Evolutionary conservation across 345 rosid species (phyloP), one percentile per base, ranked within the genome.

Genomic region (Corchorus capsularis): DNA sequence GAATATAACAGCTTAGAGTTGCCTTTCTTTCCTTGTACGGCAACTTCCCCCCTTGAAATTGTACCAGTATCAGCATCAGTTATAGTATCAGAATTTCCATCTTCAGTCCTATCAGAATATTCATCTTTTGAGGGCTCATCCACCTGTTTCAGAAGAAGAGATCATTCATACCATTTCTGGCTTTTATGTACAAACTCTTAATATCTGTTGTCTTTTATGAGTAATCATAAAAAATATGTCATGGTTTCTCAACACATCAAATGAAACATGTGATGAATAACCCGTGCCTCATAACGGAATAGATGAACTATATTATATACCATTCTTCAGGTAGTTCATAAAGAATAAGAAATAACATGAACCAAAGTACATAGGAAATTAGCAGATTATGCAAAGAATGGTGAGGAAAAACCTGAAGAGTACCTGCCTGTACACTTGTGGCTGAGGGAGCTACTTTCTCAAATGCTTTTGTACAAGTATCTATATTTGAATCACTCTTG

Each of bases 381-480:
- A 55, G 7, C 27, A 60, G 39, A 60, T 22, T 12, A 27, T 12
- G 63, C 39, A 60, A 16, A 59, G 27, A 60, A 61, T 61, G 7
- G 41, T 34, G 64, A 61, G 63, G 62, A 20, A 70, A 53, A 64
- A 52, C 9, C 17, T 45, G 74, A 52, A 69, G 52, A 75, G 71
- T 88, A 92, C 96, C 97, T 89, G 90, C 90, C 88, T 85, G 75
- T 32, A 75, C 72, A 75, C 78, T 69, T 76, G 82, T 78, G 57
- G 81, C 8, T 19, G 76, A 39, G 72, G 89, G 66, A 52, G 77
- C 82, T 71, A 41, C 81, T 82, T 78, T 84, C 57, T 81, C 81
- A 8, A 76, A 72, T 70, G 78, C n/a, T 65, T 75, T 73, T 62
- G 72, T 56, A 69, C 46, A 34, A 32, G 75, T 72, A 54, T 76